phyloP scores from a whole-genome alignment of 2,329 filamentous ascomycete genomes.

The Aphanoascus verrucosus region DNA sequence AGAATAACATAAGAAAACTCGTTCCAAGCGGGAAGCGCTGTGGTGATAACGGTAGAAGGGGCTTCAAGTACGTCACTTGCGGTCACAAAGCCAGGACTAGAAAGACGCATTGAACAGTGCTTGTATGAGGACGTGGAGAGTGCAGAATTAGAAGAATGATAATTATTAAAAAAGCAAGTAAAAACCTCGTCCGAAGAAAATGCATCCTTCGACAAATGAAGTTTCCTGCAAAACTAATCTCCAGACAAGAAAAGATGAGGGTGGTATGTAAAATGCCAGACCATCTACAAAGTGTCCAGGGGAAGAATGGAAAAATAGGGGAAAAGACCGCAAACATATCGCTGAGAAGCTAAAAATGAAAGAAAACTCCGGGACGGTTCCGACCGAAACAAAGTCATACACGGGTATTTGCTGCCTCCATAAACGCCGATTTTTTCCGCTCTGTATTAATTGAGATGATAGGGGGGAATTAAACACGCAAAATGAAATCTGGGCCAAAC shows the following conservation, averaged over 20 bases:
- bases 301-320: background rate
- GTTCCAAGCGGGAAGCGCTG: background rate
- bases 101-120: background rate
- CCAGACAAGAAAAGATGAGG: slow-evolving; percentile 1
- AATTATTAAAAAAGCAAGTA: slow-evolving; percentile 1
- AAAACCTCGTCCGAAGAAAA: background rate
- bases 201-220: background rate
- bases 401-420: slow-evolving; percentile 10
- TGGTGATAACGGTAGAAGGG: too few relatives aligned
- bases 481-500: background rate
- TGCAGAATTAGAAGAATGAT: background rate
- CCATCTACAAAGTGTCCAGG: background rate
- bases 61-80: too few relatives aligned
- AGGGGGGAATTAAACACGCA: background rate
- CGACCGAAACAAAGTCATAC: slow-evolving; percentile 4
- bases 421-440: slow-evolving; percentile 10
- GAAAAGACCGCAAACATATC: background rate
- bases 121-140: background rate
- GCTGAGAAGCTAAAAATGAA: background rate
- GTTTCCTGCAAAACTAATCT: background rate
- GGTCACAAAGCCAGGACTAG: background rate
- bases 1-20: background rate
- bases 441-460: slow-evolving; percentile 10
- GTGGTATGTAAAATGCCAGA: background rate
- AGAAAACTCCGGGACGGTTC: slow-evolving; percentile 1